These are phyloP conservation scores for Verticillium isaacii DNA, from an alignment of 2,329 filamentous ascomycete species.

Conservation along the genomic window DNA sequence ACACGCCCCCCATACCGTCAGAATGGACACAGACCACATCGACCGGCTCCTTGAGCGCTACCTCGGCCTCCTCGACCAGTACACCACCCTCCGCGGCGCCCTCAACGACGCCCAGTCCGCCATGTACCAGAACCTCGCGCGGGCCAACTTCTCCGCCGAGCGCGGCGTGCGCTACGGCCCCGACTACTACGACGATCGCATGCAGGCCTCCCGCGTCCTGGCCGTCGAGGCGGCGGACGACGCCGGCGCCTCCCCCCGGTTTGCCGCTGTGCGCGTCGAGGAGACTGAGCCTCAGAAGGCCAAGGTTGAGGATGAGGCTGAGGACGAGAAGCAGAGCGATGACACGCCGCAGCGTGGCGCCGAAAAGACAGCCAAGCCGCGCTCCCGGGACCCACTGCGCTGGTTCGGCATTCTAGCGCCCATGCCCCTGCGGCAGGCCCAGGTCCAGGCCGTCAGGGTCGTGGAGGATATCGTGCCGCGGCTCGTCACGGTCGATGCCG, in stretches of 20 bases:
- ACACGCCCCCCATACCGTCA: background rate
- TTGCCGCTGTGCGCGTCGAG: conserved; percentile 14
- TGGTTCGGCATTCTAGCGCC: conserved; percentile 55
- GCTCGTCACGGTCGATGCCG: conserved; percentile 51
- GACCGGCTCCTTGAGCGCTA: conserved; percentile 63
- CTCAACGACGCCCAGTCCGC: conserved; percentile 50
- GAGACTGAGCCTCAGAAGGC: conserved; percentile 8
- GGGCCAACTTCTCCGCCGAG: conserved; percentile 69
- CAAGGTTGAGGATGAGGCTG: conserved; percentile 6
- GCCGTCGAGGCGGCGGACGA: conserved; percentile 16
- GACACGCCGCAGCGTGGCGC: background rate
- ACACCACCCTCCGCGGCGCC: conserved; percentile 52
- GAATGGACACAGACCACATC: conserved; percentile 33
- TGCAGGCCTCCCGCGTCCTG: conserved; percentile 55
- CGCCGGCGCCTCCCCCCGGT: background rate
- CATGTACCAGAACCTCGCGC: conserved; percentile 59
- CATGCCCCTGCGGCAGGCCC: conserved; percentile 49
- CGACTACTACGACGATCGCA: conserved; percentile 69
- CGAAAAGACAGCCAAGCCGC: background rate
- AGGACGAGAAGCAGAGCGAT: background rate
- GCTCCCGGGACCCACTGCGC: conserved; percentile 47
- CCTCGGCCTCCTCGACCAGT: conserved; percentile 61
- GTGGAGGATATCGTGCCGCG: conserved; percentile 54
- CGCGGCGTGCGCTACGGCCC: conserved; percentile 60
- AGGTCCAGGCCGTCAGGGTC: conserved; percentile 49